Evolutionary conservation across 1,139 yeast genomes (phyloP).

Genomic region (Taphrina pruni): DNA sequence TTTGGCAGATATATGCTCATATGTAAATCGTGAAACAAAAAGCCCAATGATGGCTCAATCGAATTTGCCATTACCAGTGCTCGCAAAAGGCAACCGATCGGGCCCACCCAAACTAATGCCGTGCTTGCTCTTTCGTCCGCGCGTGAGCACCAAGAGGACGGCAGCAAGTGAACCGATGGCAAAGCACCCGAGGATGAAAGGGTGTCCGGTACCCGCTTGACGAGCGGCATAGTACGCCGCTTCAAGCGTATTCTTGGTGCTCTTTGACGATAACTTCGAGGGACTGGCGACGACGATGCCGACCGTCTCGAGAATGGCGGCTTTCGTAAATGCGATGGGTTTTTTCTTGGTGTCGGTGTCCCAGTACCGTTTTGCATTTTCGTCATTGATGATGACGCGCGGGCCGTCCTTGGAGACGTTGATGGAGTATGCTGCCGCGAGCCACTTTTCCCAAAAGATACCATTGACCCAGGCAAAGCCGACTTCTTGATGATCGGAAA

Average conservation of each 20-base stretch:
- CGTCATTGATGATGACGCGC: slow-evolving; percentile 51
- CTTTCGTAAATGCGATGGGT: slow-evolving; percentile 48
- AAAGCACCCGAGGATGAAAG: slow-evolving; percentile 15
- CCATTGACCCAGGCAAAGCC: slow-evolving; percentile 55
- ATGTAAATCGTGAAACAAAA: background rate
- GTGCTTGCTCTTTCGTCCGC: slow-evolving; percentile 1
- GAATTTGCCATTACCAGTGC: slow-evolving; percentile 15
- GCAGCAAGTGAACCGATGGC: slow-evolving; percentile 14
- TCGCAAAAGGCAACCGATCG: slow-evolving; percentile 9
- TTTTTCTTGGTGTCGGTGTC: slow-evolving; percentile 49
- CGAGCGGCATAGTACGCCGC: slow-evolving; percentile 41
- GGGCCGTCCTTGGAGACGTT: slow-evolving; percentile 46
- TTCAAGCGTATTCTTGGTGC: slow-evolving; percentile 45
- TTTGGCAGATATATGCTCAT: background rate
- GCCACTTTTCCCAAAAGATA: slow-evolving; percentile 53
- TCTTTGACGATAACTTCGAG: slow-evolving; percentile 48
- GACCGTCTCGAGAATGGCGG: slow-evolving; percentile 50
- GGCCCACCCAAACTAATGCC: slow-evolving; percentile 1
- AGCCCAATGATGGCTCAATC: background rate
- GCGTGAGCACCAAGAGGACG: slow-evolving; percentile 27
- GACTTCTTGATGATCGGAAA: slow-evolving; percentile 48
- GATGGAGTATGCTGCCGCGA: slow-evolving; percentile 50
- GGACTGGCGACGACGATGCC: slow-evolving; percentile 47
- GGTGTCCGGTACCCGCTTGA: slow-evolving; percentile 34
- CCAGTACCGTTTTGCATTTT: slow-evolving; percentile 50